Conservation (phyloP, 2,329 filamentous ascomycete species). For the Podosphaera xanthii region DNA sequence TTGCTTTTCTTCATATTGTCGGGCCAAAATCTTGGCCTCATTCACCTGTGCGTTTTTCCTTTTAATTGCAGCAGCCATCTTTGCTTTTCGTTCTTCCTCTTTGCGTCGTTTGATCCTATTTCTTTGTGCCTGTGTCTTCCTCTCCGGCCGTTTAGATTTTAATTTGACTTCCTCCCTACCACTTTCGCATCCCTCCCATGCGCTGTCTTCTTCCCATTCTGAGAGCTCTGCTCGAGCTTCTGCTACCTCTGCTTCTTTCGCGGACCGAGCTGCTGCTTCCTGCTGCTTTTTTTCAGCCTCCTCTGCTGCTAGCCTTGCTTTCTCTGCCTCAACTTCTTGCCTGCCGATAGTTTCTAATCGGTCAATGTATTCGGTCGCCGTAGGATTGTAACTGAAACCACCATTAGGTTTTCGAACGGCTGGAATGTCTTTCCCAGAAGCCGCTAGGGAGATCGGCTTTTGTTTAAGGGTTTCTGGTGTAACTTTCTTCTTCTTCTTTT, state of each 20-base stretch:
- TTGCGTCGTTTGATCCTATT: slow-evolving; percentile 80
- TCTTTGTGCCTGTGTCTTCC: slow-evolving; percentile 68
- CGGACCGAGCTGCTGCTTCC: slow-evolving; percentile 45
- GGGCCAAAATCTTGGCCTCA: slow-evolving; percentile 46
- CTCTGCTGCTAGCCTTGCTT: slow-evolving; percentile 43
- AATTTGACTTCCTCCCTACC: slow-evolving; percentile 44
- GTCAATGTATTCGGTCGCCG: slow-evolving; percentile 64
- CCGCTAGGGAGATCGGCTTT: slow-evolving; percentile 60
- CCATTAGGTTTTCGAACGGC: slow-evolving; percentile 59
- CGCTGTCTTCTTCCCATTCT: slow-evolving; percentile 68
- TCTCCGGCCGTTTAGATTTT: slow-evolving; percentile 51
- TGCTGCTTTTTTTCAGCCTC: slow-evolving; percentile 42
- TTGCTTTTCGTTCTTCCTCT: slow-evolving; percentile 56
- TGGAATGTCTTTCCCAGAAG: slow-evolving; percentile 55
- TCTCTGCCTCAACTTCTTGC: slow-evolving; percentile 59
- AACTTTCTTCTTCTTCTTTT: slow-evolving; percentile 40
- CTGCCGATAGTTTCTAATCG: slow-evolving; percentile 52
- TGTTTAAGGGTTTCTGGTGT: slow-evolving; percentile 54
- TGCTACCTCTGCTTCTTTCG: slow-evolving; percentile 52
- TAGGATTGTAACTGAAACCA: slow-evolving; percentile 81
- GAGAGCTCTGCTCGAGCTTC: slow-evolving; percentile 41
- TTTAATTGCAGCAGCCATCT: slow-evolving; percentile 55
- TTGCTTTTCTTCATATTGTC: slow-evolving; percentile 37
- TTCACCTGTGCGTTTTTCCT: slow-evolving; percentile 48
- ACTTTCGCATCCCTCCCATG: slow-evolving; percentile 78